Evolutionary conservation across 2,329 filamentous ascomycete genomes (phyloP).

Genomic region (Cryphonectria parasitica): DNA sequence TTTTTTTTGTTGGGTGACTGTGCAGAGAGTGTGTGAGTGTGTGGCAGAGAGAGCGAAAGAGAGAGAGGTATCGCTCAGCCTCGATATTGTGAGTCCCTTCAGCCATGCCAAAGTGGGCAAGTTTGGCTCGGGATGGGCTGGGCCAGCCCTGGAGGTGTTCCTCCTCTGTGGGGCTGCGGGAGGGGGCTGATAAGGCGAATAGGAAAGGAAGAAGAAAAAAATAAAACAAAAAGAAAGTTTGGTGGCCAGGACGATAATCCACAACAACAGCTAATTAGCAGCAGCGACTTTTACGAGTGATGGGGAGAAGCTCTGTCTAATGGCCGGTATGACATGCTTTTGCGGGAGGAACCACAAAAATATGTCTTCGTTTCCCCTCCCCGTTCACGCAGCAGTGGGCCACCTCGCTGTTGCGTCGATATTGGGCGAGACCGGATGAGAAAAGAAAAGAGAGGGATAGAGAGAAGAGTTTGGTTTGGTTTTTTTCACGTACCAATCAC

Average conservation of each 20-base stretch:
- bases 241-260: background rate
- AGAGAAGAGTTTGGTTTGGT: background rate
- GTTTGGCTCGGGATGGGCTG: background rate
- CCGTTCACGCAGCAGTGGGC: background rate
- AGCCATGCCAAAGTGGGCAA: slow-evolving; percentile 1
- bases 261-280: background rate
- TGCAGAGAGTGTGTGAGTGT: no score
- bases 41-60: background rate
- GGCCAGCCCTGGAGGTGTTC: background rate
- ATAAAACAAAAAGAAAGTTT: background rate
- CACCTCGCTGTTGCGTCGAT: background rate
- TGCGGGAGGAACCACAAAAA: background rate
- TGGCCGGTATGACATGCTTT: background rate
- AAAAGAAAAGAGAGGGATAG: background rate
- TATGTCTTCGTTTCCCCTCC: background rate
- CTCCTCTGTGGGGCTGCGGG: background rate
- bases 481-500: background rate
- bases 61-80: background rate
- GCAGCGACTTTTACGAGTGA: background rate
- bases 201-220: background rate
- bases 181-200: background rate
- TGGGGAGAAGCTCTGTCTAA: background rate
- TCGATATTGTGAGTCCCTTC: background rate
- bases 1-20: background rate
- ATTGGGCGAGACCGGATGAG: background rate